Conservation (phyloP, 2,329 filamentous ascomycete genomes). For the Celoporthe dispersa region DNA sequence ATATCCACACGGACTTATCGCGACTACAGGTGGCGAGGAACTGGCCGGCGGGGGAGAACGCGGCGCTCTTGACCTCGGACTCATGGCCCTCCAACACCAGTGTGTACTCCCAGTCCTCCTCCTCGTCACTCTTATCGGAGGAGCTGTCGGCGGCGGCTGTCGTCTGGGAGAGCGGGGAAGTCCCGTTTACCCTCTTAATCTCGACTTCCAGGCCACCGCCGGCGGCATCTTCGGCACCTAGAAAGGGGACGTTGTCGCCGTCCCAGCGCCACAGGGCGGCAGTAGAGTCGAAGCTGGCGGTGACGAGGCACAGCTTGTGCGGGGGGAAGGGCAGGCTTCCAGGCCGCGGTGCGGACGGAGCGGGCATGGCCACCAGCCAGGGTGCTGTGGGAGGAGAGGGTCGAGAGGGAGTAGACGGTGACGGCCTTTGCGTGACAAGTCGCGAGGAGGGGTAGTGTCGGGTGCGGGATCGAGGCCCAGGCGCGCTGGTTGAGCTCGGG, state of each 20-base stretch:
- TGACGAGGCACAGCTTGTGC: conserved; percentile 77
- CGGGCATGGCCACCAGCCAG: conserved; percentile 89
- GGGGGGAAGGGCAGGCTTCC: conserved; percentile 76
- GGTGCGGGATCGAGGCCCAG: conserved; percentile 86
- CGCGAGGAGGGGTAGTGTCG: conserved; percentile 83
- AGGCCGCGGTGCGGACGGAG: conserved; percentile 82
- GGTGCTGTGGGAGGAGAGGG: conserved; percentile 76
- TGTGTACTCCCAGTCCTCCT: conserved; percentile 90
- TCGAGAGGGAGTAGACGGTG: conserved; percentile 85
- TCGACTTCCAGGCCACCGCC: conserved; percentile 48
- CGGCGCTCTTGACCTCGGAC: conserved; percentile 83
- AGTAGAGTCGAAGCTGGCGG: conserved; percentile 91
- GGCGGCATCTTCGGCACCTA: conserved; percentile 24
- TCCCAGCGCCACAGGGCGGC: conserved; percentile 82
- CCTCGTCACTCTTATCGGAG: conserved; percentile 68
- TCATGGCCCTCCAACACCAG: conserved; percentile 95
- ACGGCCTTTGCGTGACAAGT: conserved; percentile 87
- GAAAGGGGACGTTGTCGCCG: conserved; percentile 44
- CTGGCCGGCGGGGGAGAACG: conserved; percentile 74
- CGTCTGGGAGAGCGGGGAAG: conserved; percentile 25
- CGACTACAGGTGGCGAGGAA: conserved; percentile 88
- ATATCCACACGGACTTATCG: conserved; percentile 97
- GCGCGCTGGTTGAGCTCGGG: conserved; percentile 71
- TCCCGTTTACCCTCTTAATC: conserved; percentile 35
- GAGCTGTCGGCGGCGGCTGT: conserved; percentile 38